These are phyloP conservation scores for Trichoderma parareesei DNA, from an alignment of 495 filamentous ascomycete species.

Conservation along the genomic window DNA sequence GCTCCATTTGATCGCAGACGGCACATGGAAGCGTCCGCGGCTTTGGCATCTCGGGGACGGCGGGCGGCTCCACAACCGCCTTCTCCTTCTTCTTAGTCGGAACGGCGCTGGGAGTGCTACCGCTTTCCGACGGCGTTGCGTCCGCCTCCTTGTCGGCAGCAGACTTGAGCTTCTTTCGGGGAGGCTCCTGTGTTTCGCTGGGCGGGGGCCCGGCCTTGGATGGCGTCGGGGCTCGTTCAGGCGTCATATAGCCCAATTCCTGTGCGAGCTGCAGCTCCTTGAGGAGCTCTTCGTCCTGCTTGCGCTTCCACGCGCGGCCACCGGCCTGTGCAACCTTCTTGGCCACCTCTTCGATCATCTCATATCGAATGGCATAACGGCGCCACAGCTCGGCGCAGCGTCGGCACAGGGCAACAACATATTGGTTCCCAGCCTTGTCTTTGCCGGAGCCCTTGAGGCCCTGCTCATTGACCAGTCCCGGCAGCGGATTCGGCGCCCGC, in stretches of 20 bases:
- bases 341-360: slow-evolving; percentile 85
- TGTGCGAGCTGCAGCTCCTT: slow-evolving; percentile 58
- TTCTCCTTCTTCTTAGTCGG: slow-evolving; percentile 58
- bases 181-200: slow-evolving; percentile 28
- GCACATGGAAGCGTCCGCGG: slow-evolving; percentile 75
- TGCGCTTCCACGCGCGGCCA: slow-evolving; percentile 77
- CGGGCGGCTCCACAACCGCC: slow-evolving; percentile 42
- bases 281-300: slow-evolving; percentile 84
- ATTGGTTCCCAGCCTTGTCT: slow-evolving; percentile 62
- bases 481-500: slow-evolving; percentile 73
- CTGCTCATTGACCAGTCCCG: slow-evolving; percentile 60
- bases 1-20: slow-evolving; percentile 69
- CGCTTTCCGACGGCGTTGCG: slow-evolving; percentile 20
- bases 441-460: slow-evolving; percentile 50
- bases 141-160: slow-evolving; percentile 27
- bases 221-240: slow-evolving; percentile 32
- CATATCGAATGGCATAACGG: slow-evolving; percentile 91
- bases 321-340: slow-evolving; percentile 81
- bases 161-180: slow-evolving; percentile 50
- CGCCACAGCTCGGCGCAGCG: slow-evolving; percentile 90
- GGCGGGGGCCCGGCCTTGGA: slow-evolving; percentile 34
- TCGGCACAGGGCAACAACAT: slow-evolving; percentile 77
- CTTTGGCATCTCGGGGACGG: slow-evolving; percentile 64
- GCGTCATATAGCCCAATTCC: slow-evolving; percentile 38
- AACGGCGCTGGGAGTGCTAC: slow-evolving; percentile 23